These are phyloP conservation scores for Furcasterigmium sp. DNA, from an alignment of 2,329 filamentous ascomycete species.

Conservation along the genomic window DNA sequence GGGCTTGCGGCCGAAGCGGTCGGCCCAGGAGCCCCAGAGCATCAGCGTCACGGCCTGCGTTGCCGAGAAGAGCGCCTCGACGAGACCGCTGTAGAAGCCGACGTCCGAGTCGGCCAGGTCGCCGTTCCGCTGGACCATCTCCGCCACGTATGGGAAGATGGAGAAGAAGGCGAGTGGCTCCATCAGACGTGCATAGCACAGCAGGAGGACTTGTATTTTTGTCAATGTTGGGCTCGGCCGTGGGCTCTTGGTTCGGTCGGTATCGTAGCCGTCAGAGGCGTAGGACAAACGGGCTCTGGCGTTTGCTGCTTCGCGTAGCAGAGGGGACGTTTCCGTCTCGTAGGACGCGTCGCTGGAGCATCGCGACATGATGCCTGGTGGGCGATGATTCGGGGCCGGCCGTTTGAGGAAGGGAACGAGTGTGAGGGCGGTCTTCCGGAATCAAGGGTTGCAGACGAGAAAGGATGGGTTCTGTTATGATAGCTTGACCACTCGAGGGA, in stretches of 20 bases:
- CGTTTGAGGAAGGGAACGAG: too few relatives aligned
- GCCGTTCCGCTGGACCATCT: constrained; percentile 68
- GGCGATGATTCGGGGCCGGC: too few relatives aligned
- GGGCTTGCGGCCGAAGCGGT: constrained; percentile 67
- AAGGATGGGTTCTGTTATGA: too few relatives aligned
- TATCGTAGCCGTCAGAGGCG: too few relatives aligned
- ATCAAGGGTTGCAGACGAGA: too few relatives aligned
- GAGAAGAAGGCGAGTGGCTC: constrained; percentile 81
- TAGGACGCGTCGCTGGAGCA: too few relatives aligned
- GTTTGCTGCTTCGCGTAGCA: too few relatives aligned
- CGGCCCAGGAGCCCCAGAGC: constrained; percentile 58
- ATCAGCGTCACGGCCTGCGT: constrained; percentile 78
- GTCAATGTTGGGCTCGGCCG: constrained; percentile 16
- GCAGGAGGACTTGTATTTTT: constrained; percentile 60
- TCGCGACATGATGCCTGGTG: too few relatives aligned
- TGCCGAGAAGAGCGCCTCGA: constrained; percentile 68
- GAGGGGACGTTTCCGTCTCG: too few relatives aligned
- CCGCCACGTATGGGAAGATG: constrained; percentile 75
- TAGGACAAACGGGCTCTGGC: too few relatives aligned
- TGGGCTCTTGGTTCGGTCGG: background rate
- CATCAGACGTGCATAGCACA: constrained; percentile 68
- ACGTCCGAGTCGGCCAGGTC: constrained; percentile 58
- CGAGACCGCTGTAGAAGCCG: constrained; percentile 74
- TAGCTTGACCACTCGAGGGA: too few relatives aligned
- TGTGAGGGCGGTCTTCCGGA: too few relatives aligned